A percentile compares a stretch with the other conserved stretches of the same genome.
These are phyloP conservation scores for Collariella sp. DNA, from an alignment of 495 filamentous ascomycete species.

Conservation along the genomic window DNA sequence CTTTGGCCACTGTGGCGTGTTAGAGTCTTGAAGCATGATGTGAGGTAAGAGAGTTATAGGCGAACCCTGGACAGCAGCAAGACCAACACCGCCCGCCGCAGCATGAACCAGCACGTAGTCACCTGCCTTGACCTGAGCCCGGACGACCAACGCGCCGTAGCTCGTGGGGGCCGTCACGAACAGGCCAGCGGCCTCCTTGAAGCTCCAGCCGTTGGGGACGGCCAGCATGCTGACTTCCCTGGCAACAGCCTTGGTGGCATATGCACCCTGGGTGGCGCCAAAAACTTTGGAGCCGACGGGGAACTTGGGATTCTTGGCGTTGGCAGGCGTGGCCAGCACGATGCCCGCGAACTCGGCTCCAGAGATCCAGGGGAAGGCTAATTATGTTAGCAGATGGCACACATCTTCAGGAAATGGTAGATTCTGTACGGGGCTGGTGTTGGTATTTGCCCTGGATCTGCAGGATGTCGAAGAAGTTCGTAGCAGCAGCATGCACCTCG, in stretches of 20 bases:
- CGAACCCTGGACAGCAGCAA: constrained; percentile 74
- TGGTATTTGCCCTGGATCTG: constrained; percentile 78
- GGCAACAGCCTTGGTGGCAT: constrained; percentile 65
- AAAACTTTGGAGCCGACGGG: constrained; percentile 76
- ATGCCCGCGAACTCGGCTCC: constrained; percentile 82
- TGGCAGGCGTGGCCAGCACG: constrained; percentile 55
- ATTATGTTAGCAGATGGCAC: not conserved
- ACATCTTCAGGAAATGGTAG: not conserved
- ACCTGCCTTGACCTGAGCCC: constrained; percentile 66
- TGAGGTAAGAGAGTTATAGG: not conserved
- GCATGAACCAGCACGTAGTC: constrained; percentile 90
- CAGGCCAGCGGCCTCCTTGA: constrained; percentile 75
- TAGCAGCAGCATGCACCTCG: constrained; percentile 75
- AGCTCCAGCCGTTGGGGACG: constrained; percentile 72
- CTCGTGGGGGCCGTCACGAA: constrained; percentile 89
- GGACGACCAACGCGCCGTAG: constrained; percentile 72
- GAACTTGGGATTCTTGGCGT: constrained; percentile 39
- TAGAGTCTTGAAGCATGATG: not conserved
- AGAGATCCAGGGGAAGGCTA: constrained; percentile 72
- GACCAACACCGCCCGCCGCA: constrained; percentile 82
- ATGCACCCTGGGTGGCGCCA: constrained; percentile 78
- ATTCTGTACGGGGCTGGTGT: constrained; percentile 44
- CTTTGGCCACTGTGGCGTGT: constrained; percentile 59
- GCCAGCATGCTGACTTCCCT: constrained; percentile 59
- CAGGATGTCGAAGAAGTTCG: constrained; percentile 94